Conservation (phyloP, 257 asterid genomes). For the Solanum okadae region DNA sequence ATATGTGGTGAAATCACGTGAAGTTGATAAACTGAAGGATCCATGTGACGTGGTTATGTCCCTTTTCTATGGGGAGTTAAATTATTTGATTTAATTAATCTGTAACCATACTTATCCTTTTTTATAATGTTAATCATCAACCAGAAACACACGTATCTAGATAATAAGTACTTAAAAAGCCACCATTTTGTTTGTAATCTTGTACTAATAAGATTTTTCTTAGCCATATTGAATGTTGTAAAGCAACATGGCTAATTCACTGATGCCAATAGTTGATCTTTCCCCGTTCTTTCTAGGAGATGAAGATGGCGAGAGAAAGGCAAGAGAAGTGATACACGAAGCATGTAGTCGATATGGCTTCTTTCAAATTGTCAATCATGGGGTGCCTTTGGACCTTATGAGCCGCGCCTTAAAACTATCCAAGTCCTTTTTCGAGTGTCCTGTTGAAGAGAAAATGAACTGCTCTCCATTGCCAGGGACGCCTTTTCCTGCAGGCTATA, state of each 20-base stretch:
- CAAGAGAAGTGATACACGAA: slow-evolving; percentile 15
- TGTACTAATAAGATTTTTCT: not conserved
- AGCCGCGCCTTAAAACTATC: slow-evolving; percentile 30
- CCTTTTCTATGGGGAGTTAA: not conserved
- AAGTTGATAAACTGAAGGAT: not conserved
- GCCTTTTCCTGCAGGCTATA: slow-evolving; percentile 47
- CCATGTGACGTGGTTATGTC: not conserved
- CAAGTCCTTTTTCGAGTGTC: slow-evolving; percentile 16
- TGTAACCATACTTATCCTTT: not conserved
- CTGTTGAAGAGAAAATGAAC: slow-evolving; percentile 34
- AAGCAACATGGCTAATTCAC: not conserved
- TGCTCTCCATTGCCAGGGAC: slow-evolving; percentile 10
- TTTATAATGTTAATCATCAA: not conserved
- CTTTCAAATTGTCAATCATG: slow-evolving; percentile 37
- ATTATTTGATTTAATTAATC: not conserved
- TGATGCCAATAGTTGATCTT: slow-evolving; percentile 45
- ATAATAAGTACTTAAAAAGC: not conserved
- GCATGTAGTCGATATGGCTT: slow-evolving; percentile 42
- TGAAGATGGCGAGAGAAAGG: slow-evolving; percentile 16
- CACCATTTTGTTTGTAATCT: not conserved
- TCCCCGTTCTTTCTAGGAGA: slow-evolving; percentile 30
- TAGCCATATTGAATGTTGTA: not conserved
- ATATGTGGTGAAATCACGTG: not conserved
- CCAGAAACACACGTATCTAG: not conserved
- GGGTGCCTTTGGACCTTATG: slow-evolving; percentile 34